phyloP scores from a whole-genome alignment of 805 yeast genomes.

The Wickerhamiella musiphila region DNA sequence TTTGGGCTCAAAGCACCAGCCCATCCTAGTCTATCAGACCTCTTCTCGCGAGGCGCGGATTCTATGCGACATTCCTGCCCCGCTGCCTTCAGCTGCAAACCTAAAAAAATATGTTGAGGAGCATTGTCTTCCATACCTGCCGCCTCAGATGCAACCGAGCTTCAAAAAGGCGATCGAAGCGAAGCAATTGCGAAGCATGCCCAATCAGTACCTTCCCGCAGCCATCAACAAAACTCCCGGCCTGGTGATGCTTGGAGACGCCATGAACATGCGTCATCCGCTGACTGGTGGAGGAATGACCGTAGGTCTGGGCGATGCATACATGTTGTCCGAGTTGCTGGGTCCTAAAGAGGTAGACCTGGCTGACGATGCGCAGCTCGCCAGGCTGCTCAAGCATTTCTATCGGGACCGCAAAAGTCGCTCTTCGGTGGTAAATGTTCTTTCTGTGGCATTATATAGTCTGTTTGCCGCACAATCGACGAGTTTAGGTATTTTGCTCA shows the following conservation, averaged over 20 bases:
- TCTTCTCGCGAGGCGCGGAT: constrained; percentile 71
- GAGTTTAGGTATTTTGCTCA: constrained; percentile 52
- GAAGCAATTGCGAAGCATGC: constrained; percentile 65
- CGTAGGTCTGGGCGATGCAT: constrained; percentile 81
- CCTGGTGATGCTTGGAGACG: constrained; percentile 72
- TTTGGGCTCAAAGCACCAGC: constrained; percentile 61
- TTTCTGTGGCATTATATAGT: constrained; percentile 78
- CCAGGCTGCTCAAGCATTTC: constrained; percentile 44
- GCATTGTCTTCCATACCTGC: constrained; percentile 52
- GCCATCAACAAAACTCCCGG: constrained; percentile 52
- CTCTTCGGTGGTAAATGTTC: constrained; percentile 73
- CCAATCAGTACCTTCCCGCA: constrained; percentile 81
- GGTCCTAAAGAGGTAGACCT: constrained; percentile 38
- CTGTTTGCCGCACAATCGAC: constrained; percentile 73
- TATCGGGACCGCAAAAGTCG: constrained; percentile 61
- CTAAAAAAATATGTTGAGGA: constrained; percentile 40
- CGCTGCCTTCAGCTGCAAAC: constrained; percentile 46
- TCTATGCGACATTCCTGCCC: constrained; percentile 70
- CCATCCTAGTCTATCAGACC: constrained; percentile 76
- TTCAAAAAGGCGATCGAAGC: constrained; percentile 45
- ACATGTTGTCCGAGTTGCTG: constrained; percentile 44
- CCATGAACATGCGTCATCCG: constrained; percentile 95
- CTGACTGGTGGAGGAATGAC: constrained; percentile 99
- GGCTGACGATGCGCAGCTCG: constrained; percentile 37
- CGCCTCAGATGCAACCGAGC: constrained; percentile 45